Base-by-base conservation (phyloP, 371 early-diverging fungal species). In the Apophysomyces trapeziformis region DNA sequence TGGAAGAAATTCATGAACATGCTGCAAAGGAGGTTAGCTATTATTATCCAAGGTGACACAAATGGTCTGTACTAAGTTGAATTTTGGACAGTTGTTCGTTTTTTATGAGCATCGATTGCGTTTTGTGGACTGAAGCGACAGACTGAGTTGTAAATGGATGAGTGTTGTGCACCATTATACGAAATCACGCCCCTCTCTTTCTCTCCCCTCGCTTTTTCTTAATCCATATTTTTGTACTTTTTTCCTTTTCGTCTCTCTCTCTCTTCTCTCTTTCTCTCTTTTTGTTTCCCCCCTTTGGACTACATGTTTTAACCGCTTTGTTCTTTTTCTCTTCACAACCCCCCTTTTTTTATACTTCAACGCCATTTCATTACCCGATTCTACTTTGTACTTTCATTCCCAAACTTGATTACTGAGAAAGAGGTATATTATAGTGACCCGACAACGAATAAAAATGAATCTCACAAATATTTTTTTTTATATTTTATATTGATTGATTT, bases 1-100 rank as follows among this genome's bases (percentile, higher is more conserved):
- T 75, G 63, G 47, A 67, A 35, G 78, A 75, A 36, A 43, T 66
- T 58, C 78, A 78, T 65, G 45, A 61, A 14, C 57, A 71, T 9
- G 68, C 67, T 47, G 73, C 76, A 11, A 60, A 60, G 13, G 32
- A 50, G 57, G 78, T 73, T 73, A 62, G 65, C 35, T 45, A 44
- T 38, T 38, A 21, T 41, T 26, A 60, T 37, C 60, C 8, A 38
- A 13, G 61, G 57, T 61, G 18, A 57, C 18, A 64, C 58, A 16
- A 26, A 61, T 54, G 11, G 14, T 8, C 11, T 50, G 32, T 32
- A 65, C 21, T 58, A 16, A 37, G 6, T 26, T 18, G 39, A 62
- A 32, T 5, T 44, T 45, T 37, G 45, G 18, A 21, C 50, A 65
- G 66, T 43, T 65, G 7, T 59, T 65, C 60, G 16, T 7, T 41